A percentile compares a stretch with the other conserved stretches of the same genome.
Evolutionary conservation across 805 yeast species (phyloP).

Genomic region (Sugiyamaella smithiae): DNA sequence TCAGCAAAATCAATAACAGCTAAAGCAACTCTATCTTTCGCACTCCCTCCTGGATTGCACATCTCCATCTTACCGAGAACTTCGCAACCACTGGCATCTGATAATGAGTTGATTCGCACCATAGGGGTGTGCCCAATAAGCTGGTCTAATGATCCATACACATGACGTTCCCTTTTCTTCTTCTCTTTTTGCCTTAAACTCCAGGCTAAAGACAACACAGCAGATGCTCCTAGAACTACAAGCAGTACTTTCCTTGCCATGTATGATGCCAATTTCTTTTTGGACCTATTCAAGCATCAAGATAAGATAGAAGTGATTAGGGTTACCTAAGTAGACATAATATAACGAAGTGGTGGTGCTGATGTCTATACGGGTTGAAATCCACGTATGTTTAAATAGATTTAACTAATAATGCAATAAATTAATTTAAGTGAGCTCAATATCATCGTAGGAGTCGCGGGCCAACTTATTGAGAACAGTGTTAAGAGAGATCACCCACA

Average conservation of each 20-base stretch:
- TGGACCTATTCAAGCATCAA: too few relatives aligned
- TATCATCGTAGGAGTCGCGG: constrained; percentile 21
- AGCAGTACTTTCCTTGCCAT: too few relatives aligned
- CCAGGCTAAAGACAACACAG: too few relatives aligned
- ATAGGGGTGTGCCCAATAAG: constrained; percentile 90
- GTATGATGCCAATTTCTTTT: too few relatives aligned
- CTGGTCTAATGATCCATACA: constrained; percentile 4
- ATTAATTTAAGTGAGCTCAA: constrained; percentile 16
- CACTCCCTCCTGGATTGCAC: constrained; percentile 90
- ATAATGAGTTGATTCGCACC: constrained; percentile 67
- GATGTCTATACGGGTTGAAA: too few relatives aligned
- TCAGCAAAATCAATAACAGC: constrained; percentile 77
- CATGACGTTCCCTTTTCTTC: too few relatives aligned
- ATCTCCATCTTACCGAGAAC: constrained; percentile 85
- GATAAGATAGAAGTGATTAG: too few relatives aligned
- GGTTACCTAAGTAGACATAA: too few relatives aligned
- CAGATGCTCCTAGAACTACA: too few relatives aligned
- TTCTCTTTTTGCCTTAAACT: too few relatives aligned
- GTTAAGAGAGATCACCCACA: constrained; percentile 60
- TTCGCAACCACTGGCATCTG: constrained; percentile 71
- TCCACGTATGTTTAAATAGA: too few relatives aligned
- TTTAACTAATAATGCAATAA: constrained; percentile 8
- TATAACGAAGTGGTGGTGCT: too few relatives aligned
- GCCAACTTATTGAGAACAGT: constrained; percentile 31
- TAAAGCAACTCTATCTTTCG: constrained; percentile 90